Conservation (phyloP, 2,329 filamentous ascomycete species). For the Esteya vermicola region DNA sequence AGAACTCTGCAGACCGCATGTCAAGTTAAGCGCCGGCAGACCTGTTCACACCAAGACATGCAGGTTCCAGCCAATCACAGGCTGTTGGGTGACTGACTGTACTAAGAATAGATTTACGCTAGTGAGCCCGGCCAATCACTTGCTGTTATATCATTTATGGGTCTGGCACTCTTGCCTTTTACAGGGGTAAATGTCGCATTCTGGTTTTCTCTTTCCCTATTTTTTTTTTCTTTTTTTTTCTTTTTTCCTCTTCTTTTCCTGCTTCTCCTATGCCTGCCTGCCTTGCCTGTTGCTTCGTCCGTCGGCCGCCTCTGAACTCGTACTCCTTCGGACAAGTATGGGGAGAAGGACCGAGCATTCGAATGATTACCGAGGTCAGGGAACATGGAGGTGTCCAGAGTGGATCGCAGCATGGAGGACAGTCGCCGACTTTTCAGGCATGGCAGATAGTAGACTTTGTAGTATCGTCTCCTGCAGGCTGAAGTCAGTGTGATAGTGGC, state of each 20-base stretch:
- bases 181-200: background rate
- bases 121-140: background rate
- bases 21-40: slow-evolving; percentile 2
- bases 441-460: too few species aligned
- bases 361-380: too few species aligned
- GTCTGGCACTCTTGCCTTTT: background rate
- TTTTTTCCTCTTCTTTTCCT: background rate
- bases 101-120: slow-evolving; percentile 2
- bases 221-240: background rate
- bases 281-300: too few species aligned
- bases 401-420: too few species aligned
- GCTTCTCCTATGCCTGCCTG: background rate
- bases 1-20: background rate
- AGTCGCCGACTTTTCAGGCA: too few species aligned
- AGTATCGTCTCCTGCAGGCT: too few species aligned
- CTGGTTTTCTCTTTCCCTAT: background rate
- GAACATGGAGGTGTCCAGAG: too few species aligned
- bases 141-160: background rate
- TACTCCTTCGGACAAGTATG: too few species aligned
- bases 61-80: background rate
- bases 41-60: too few species aligned
- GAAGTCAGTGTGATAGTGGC: too few species aligned
- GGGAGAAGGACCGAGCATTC: too few species aligned
- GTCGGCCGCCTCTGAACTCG: too few species aligned
- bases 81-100: background rate